phyloP scores from a whole-genome alignment of 768 basidiomycete species.

The Podaxis pistillaris region DNA sequence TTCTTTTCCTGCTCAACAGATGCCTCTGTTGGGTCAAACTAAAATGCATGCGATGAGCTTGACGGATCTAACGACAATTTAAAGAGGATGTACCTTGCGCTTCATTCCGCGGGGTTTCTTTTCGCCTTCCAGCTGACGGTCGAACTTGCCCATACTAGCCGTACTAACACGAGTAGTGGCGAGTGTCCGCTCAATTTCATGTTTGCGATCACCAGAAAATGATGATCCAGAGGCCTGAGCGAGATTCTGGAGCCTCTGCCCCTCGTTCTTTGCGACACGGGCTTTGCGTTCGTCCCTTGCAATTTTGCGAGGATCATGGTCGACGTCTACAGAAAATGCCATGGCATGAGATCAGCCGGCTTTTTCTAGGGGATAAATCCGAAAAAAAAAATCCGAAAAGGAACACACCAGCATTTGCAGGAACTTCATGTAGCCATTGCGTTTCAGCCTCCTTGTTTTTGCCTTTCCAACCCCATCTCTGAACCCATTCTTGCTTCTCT shows the following conservation, averaged over 20 bases:
- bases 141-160: slow-evolving; percentile 94
- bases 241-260: slow-evolving; percentile 70
- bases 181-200: slow-evolving; percentile 73
- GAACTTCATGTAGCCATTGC: slow-evolving; percentile 93
- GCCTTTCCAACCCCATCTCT: slow-evolving; percentile 85
- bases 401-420: slow-evolving; percentile 74
- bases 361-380: neutral
- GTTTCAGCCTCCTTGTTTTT: slow-evolving; percentile 86
- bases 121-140: slow-evolving; percentile 88
- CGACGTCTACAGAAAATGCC: slow-evolving; percentile 53
- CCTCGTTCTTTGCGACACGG: slow-evolving; percentile 81
- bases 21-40: slow-evolving; percentile 86
- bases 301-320: slow-evolving; percentile 74
- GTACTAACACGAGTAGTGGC: slow-evolving; percentile 80
- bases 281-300: slow-evolving; percentile 80
- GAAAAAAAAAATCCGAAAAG: neutral
- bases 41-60: slow-evolving; percentile 1
- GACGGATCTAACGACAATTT: neutral
- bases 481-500: slow-evolving; percentile 89
- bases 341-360: neutral
- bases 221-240: slow-evolving; percentile 46
- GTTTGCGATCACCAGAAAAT: slow-evolving; percentile 53
- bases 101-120: slow-evolving; percentile 86
- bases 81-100: slow-evolving; percentile 69
- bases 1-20: slow-evolving; percentile 67